phyloP scores from a whole-genome alignment of 805 yeast genomes.

The Torulaspora maleeae region DNA sequence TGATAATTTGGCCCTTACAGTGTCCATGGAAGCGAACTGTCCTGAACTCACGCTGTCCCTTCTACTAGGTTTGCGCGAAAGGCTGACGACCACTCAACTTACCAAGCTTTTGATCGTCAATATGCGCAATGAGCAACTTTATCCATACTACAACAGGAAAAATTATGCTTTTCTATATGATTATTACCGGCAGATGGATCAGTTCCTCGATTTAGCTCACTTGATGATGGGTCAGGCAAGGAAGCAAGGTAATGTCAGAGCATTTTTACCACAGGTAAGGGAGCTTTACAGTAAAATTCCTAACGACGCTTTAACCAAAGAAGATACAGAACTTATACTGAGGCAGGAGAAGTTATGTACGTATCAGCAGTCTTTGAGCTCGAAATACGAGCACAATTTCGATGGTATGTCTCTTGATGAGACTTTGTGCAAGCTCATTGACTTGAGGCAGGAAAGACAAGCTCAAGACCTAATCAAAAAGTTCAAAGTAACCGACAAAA shows the following conservation, averaged over 20 bases:
- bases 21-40: constrained; percentile 58
- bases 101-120: constrained; percentile 52
- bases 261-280: constrained; percentile 35
- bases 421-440: constrained; percentile 45
- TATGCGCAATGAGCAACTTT: constrained; percentile 37
- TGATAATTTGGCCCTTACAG: constrained; percentile 59
- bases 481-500: constrained; percentile 54
- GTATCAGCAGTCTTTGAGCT: constrained; percentile 43
- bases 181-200: constrained; percentile 62
- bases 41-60: constrained; percentile 49
- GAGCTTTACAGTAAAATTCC: constrained; percentile 28
- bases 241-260: constrained; percentile 34
- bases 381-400: constrained; percentile 40
- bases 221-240: constrained; percentile 36
- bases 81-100: constrained; percentile 60
- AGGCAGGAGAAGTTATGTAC: constrained; percentile 43
- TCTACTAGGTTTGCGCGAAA: constrained; percentile 48
- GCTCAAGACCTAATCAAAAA: constrained; percentile 48
- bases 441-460: constrained; percentile 45
- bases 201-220: constrained; percentile 44
- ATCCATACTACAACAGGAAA: constrained; percentile 32
- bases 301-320: constrained; percentile 17
- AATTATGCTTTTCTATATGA: constrained; percentile 44
- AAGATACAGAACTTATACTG: constrained; percentile 32
- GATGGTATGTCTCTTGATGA: constrained; percentile 43